Base-by-base conservation (phyloP, 2,329 filamentous ascomycete species). In the Diaporthe vaccinii region DNA sequence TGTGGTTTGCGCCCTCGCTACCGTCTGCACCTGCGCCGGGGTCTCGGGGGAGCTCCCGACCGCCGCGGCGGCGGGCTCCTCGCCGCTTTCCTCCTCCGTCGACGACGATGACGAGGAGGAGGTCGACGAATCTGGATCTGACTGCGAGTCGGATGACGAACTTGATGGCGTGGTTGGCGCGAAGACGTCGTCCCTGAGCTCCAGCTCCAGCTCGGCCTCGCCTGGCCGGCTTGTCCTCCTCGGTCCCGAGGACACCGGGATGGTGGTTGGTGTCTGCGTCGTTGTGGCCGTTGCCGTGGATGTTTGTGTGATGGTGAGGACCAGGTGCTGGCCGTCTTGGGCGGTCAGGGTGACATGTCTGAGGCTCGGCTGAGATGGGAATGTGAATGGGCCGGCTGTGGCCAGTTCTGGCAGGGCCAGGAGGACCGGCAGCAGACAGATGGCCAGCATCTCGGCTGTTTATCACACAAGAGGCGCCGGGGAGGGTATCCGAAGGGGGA, bases 391-490 rank as follows among this genome's bases (percentile, higher is more conserved):
- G 49, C 68, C 58, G 68, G 75, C 75, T 8, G 22, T 51, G 46
- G 61, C 73, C 41, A 75, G 62, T 17, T 67, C 62, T 25, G 65
- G 51, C 46, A 73, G 39, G 20, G 55, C 72, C 41, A 75, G n/a
- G 25, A 76, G 55, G 17, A 71, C 61, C 44, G 57, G 31, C 12
- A 73, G 44, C 6, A 75, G 72, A 28, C 36, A 62, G 75, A 76
- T 65, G 75, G 62, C 75, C 75, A 72, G 73, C 75, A 76, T 76
- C 75, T 69, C 58, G 71, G 58, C 15, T 73, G 46, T 73, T 73
- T 57, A 67, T 55, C 57, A 57, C 36, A 46, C 58, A 53, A 34
- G 22, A 71, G 55, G 22, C 4, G n/a, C 36, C 31, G 46, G 53
- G 53, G 22, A 49, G 22, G 22, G 28, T 57, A 41, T 17, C 5